Evolutionary conservation across 345 rosid genomes (phyloP).

Genomic region (Microthlaspi erraticum): DNA sequence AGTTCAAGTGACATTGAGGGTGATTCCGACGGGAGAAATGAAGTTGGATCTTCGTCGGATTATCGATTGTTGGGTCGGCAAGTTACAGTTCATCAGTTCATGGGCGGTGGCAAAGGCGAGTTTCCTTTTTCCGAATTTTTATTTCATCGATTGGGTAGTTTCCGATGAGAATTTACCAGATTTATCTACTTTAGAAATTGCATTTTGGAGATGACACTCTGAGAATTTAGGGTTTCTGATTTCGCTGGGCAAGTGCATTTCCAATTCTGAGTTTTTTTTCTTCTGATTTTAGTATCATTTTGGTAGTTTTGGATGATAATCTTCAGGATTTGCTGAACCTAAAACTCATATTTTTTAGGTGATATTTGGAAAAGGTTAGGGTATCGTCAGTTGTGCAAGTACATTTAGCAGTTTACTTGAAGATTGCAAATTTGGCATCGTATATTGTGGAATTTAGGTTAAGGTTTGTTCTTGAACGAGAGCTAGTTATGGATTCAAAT

Average conservation of each 20-base stretch:
- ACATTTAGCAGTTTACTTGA: not conserved
- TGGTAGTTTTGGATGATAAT: not conserved
- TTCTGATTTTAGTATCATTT: not conserved
- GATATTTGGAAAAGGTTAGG: not conserved
- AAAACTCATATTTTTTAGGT: no score
- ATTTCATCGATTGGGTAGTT: conserved; percentile 1
- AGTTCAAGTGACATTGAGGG: conserved; percentile 44
- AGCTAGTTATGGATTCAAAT: conserved; percentile 9
- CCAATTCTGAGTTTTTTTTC: not conserved
- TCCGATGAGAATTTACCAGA: not conserved
- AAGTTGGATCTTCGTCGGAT: conserved; percentile 36
- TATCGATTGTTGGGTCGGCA: conserved; percentile 49
- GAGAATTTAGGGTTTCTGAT: conserved; percentile 30
- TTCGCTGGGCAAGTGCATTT: conserved; percentile 19
- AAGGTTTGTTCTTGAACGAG: conserved; percentile 30
- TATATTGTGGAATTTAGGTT: conserved; percentile 31
- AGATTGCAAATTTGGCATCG: conserved; percentile 8
- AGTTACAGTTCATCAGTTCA: conserved; percentile 51
- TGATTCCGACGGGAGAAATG: conserved; percentile 43
- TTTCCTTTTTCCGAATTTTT: not conserved
- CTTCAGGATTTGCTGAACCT: not conserved
- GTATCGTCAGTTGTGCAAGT: not conserved
- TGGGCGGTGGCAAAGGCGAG: conserved; percentile 58
- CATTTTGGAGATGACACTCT: conserved; percentile 8
- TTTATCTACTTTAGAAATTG: not conserved